Evolutionary conservation across 306 rosid genomes (phyloP).

Genomic region (Ammopiptanthus mongolicus): DNA sequence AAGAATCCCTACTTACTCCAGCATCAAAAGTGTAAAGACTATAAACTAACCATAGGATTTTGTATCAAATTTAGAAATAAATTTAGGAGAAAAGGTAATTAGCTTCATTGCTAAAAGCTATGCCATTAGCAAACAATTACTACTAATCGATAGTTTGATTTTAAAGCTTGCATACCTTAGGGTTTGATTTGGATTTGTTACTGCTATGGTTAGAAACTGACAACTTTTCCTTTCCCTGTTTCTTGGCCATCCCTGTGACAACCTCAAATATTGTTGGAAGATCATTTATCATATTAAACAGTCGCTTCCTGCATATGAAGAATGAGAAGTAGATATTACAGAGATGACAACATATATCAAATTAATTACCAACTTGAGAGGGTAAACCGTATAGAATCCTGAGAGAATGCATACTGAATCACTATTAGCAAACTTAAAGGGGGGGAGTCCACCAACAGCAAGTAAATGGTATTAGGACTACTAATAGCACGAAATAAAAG

Average conservation of each 20-base stretch:
- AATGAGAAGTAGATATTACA: not conserved
- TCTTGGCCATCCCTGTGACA: slow-evolving; percentile 63
- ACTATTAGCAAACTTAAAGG: not conserved
- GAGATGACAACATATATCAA: not conserved
- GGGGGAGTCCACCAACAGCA: not conserved
- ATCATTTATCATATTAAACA: slow-evolving; percentile 74
- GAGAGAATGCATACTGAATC: not conserved
- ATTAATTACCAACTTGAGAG: not conserved
- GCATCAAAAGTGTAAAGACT: not conserved
- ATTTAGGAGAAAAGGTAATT: not conserved
- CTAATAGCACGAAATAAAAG: not conserved
- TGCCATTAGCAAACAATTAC: not conserved
- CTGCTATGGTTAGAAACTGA: slow-evolving; percentile 67
- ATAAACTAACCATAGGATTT: not conserved
- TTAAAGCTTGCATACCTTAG: slow-evolving; percentile 44
- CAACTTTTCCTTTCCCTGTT: slow-evolving; percentile 67
- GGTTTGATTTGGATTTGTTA: slow-evolving; percentile 59
- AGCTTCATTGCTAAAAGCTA: not conserved
- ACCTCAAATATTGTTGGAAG: slow-evolving; percentile 86
- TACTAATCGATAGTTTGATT: not conserved
- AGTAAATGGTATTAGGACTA: not conserved
- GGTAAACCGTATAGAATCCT: not conserved
- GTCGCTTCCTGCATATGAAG: slow-evolving; percentile 62
- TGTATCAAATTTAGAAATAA: not conserved
- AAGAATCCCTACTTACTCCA: not conserved